Conservation (phyloP, 768 basidiomycete species). For the Leccinellum rugosiceps region DNA sequence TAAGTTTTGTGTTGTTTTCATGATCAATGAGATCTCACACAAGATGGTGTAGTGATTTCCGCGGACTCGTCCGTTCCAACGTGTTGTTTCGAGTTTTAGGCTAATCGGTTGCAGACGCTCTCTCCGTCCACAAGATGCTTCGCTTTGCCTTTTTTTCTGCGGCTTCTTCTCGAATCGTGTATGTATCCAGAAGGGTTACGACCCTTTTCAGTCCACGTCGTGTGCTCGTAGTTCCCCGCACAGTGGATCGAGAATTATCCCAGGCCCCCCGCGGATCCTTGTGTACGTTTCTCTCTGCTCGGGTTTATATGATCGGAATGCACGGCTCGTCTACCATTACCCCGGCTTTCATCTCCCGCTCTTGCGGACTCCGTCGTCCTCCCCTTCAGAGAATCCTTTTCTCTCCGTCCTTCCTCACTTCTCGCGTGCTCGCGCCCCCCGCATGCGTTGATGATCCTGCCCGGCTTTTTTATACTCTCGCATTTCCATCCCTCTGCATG, state of each 20-base stretch:
- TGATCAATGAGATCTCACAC: neutral
- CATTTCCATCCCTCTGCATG: neutral
- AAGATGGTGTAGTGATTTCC: slow-evolving; percentile 25
- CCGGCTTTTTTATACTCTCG: slow-evolving; percentile 16
- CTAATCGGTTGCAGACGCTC: slow-evolving; percentile 22
- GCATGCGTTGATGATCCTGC: slow-evolving; percentile 16
- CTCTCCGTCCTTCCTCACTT: neutral
- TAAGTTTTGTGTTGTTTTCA: too few relatives aligned
- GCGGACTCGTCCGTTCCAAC: slow-evolving; percentile 24
- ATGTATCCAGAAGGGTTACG: slow-evolving; percentile 10
- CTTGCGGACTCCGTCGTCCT: slow-evolving; percentile 10
- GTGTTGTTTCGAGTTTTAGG: slow-evolving; percentile 22
- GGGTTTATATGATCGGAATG: slow-evolving; percentile 29
- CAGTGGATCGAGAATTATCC: slow-evolving; percentile 26
- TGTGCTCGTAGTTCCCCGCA: slow-evolving; percentile 29
- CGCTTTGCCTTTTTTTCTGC: slow-evolving; percentile 14
- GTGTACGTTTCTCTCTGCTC: slow-evolving; percentile 5
- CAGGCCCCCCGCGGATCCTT: slow-evolving; percentile 32
- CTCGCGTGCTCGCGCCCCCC: slow-evolving; percentile 11
- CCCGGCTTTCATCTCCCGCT: slow-evolving; percentile 7
- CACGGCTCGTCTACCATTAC: slow-evolving; percentile 1
- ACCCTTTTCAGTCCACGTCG: slow-evolving; percentile 10
- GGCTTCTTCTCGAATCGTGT: slow-evolving; percentile 9
- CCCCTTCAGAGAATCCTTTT: neutral
- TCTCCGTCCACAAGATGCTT: slow-evolving; percentile 13